A percentile compares a stretch with the other conserved stretches of the same genome.
phyloP scores from a whole-genome alignment of 179 eudicot species.

The Beta corolliflora region DNA sequence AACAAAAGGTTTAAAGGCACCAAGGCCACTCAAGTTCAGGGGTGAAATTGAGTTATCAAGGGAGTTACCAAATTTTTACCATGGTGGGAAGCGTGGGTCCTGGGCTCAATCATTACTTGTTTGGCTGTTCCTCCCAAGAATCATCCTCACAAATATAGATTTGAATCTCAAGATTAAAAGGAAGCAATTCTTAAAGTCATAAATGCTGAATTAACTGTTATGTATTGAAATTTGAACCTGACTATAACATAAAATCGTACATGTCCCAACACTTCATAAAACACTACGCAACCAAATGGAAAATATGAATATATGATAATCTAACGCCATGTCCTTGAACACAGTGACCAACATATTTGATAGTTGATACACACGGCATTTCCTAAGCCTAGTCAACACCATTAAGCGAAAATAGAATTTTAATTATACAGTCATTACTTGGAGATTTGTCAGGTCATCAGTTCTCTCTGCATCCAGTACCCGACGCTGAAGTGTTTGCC shows the following conservation, averaged over 20 bases:
- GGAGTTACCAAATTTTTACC: no score
- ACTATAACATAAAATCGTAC: not conserved
- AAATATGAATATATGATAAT: not conserved
- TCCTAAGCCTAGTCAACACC: not conserved
- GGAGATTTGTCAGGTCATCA: conserved; percentile 71
- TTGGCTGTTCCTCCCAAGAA: not conserved
- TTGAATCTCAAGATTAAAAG: not conserved
- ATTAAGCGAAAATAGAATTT: not conserved
- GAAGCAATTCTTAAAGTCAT: not conserved
- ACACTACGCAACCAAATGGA: not conserved
- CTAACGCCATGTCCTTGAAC: not conserved
- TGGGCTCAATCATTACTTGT: not conserved
- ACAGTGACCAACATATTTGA: conserved; percentile 4
- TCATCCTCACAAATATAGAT: not conserved
- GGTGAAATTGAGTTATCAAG: not conserved
- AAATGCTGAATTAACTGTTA: not conserved
- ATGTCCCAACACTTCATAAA: not conserved
- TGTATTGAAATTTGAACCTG: not conserved
- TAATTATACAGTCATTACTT: conserved; percentile 42
- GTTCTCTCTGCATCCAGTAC: conserved; percentile 90
- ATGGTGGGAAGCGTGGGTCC: not conserved
- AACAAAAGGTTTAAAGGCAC: not conserved
- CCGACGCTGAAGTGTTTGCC: conserved; percentile 89
- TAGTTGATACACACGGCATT: not conserved
- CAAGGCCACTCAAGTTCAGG: not conserved